phyloP scores from a whole-genome alignment of 768 basidiomycete species.

The Hypsizygus marmoreus region DNA sequence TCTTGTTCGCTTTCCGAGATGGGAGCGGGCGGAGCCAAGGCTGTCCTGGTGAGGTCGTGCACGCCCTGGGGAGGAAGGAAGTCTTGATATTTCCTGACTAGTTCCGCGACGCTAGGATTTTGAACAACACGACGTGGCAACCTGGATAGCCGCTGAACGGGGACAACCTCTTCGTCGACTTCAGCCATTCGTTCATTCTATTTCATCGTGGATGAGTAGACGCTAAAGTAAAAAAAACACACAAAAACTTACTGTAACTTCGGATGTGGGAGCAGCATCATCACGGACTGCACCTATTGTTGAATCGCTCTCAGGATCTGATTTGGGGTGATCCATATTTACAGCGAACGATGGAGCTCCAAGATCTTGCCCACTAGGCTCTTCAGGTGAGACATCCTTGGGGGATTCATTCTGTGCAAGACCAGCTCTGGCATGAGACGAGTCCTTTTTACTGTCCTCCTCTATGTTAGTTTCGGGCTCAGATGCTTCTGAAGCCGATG shows the following conservation, averaged over 20 bases:
- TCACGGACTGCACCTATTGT: conserved; percentile 68
- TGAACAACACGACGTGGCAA: conserved; percentile 61
- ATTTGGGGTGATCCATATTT: conserved; percentile 32
- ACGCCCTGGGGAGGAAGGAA: conserved; percentile 73
- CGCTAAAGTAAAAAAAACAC: not conserved
- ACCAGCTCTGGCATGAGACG: not conserved
- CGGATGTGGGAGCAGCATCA: conserved; percentile 21
- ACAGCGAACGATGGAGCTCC: conserved; percentile 9
- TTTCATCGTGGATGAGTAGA: conserved; percentile 1
- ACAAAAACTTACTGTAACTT: conserved; percentile 26
- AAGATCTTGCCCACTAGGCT: conserved; percentile 6
- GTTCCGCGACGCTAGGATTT: conserved; percentile 76
- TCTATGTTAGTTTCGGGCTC: conserved; percentile 57
- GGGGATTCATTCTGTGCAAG: conserved; percentile 1
- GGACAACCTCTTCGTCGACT: conserved; percentile 24
- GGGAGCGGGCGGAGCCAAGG: conserved; percentile 56
- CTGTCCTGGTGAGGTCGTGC: conserved; percentile 71
- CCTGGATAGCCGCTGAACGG: conserved; percentile 48
- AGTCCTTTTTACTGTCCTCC: conserved; percentile 19
- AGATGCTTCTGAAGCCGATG: conserved; percentile 73
- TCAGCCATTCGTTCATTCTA: conserved; percentile 21
- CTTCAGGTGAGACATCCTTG: conserved; percentile 3
- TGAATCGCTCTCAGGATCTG: conserved; percentile 80
- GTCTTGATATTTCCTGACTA: conserved; percentile 82
- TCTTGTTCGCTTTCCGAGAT: conserved; percentile 87